Percentiles rank a stretch among this genome's conserved stretches.
Conservation (phyloP, 768 basidiomycete genomes). For the Boletus fagicola region DNA sequence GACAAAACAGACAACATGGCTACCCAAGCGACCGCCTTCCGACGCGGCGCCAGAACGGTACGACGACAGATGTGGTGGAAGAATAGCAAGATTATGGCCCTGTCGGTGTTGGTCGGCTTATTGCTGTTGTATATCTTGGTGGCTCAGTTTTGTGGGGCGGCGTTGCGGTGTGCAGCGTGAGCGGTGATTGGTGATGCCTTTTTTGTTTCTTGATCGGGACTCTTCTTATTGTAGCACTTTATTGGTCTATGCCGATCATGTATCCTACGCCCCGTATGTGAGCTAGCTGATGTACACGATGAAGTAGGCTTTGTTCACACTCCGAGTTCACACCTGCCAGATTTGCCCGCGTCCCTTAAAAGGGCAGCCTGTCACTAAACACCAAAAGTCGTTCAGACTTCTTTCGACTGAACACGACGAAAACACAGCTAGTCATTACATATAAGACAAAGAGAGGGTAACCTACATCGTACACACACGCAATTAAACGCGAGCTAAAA, state of each 20-base stretch:
- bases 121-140: conserved; percentile 77
- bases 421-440: conserved; percentile 8
- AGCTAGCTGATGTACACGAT: background rate
- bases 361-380: background rate
- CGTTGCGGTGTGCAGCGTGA: conserved; percentile 56
- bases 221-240: conserved; percentile 10
- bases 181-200: background rate
- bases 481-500: background rate
- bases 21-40: conserved; percentile 90
- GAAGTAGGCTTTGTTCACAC: background rate
- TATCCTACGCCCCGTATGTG: conserved; percentile 5
- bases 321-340: background rate
- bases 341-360: background rate
- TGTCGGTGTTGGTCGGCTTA: conserved; percentile 70
- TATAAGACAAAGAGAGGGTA: conserved; percentile 13
- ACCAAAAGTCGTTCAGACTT: background rate
- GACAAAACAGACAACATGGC: conserved; percentile 98
- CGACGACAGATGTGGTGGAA: conserved; percentile 90
- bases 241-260: conserved; percentile 4
- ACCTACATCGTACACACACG: conserved; percentile 19
- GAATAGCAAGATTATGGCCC: conserved; percentile 64
- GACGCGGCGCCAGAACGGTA: conserved; percentile 81
- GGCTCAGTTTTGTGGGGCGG: conserved; percentile 88
- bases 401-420: no score
- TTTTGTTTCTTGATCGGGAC: conserved; percentile 1